Conservation (phyloP, 2,329 filamentous ascomycete genomes). For the Juglanconis oblonga region DNA sequence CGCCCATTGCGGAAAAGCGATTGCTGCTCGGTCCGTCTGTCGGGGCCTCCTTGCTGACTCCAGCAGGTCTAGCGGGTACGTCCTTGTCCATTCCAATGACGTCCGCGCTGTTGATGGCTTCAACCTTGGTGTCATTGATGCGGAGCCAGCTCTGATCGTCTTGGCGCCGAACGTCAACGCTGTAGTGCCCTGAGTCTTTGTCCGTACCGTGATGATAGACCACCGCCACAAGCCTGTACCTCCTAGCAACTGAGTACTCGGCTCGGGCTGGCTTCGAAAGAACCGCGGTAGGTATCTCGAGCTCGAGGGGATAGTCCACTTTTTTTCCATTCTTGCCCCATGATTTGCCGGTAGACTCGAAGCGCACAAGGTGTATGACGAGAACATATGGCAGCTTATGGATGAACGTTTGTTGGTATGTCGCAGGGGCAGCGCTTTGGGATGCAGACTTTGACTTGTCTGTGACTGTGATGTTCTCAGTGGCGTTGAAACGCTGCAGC, state of each 20-base stretch:
- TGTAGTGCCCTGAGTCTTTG: slow-evolving; percentile 94
- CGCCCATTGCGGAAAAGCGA: slow-evolving; percentile 69
- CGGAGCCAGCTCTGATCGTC: slow-evolving; percentile 96
- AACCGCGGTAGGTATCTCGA: slow-evolving; percentile 89
- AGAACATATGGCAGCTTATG: slow-evolving; percentile 87
- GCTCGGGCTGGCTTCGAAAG: slow-evolving; percentile 75
- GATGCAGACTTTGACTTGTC: slow-evolving; percentile 61
- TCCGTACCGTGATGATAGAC: slow-evolving; percentile 99
- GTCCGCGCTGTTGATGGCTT: slow-evolving; percentile 80
- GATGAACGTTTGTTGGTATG: slow-evolving; percentile 85
- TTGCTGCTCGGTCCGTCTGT: slow-evolving; percentile 49
- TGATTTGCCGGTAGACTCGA: slow-evolving; percentile 78
- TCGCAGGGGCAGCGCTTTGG: slow-evolving; percentile 73
- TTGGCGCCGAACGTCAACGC: slow-evolving; percentile 91
- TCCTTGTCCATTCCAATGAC: slow-evolving; percentile 86
- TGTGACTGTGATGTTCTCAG: slow-evolving; percentile 74
- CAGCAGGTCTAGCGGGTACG: slow-evolving; percentile 58
- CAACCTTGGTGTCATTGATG: slow-evolving; percentile 88
- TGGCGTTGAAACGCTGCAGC: slow-evolving; percentile 75
- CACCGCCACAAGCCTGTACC: slow-evolving; percentile 81
- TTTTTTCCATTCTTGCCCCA: slow-evolving; percentile 93
- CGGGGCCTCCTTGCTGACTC: slow-evolving; percentile 66
- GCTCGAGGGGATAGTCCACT: slow-evolving; percentile 88
- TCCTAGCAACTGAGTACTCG: slow-evolving; percentile 22
- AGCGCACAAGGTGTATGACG: slow-evolving; percentile 93